phyloP scores from a whole-genome alignment of 2,329 filamentous ascomycete species.

The Venturia pyrina region DNA sequence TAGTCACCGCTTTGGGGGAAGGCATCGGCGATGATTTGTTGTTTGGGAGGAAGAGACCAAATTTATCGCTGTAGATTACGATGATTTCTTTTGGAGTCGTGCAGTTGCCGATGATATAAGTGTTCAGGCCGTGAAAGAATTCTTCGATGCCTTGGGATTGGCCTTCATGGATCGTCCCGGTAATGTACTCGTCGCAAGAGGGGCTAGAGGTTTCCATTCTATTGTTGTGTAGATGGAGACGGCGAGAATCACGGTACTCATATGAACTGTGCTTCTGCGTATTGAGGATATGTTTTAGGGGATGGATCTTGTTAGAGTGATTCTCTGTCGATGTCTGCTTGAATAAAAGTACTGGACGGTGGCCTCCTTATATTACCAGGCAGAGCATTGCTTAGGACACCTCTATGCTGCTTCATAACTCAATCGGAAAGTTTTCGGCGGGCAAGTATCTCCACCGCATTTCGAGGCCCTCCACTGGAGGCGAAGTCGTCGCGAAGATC shows the following conservation, averaged over 20 bases:
- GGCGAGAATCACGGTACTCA: not conserved
- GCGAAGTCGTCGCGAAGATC: too few relatives aligned
- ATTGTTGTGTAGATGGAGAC: not conserved
- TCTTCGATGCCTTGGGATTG: slow-evolving; percentile 28
- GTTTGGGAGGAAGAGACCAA: slow-evolving; percentile 22
- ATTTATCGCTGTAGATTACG: slow-evolving; percentile 24
- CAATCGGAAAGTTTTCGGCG: too few relatives aligned
- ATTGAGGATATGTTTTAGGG: not conserved
- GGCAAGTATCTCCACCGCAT: too few relatives aligned
- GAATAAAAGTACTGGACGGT: too few relatives aligned
- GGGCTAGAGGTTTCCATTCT: not conserved
- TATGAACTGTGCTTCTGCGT: not conserved
- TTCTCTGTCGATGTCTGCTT: not conserved
- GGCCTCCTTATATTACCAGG: too few relatives aligned
- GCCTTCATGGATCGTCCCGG: slow-evolving; percentile 20
- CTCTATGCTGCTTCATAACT: too few relatives aligned
- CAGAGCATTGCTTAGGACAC: too few relatives aligned
- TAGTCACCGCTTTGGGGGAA: slow-evolving; percentile 23
- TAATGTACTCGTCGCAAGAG: not conserved
- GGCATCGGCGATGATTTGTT: slow-evolving; percentile 24
- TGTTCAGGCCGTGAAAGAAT: slow-evolving; percentile 27
- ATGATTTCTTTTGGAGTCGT: slow-evolving; percentile 21
- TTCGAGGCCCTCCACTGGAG: too few relatives aligned
- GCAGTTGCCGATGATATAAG: slow-evolving; percentile 29
- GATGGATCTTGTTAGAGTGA: not conserved